Percentiles rank a stretch among this genome's conserved stretches.
Evolutionary conservation across 2,329 filamentous ascomycete genomes (phyloP).

Genomic region (Cordyceps fumosorosea): DNA sequence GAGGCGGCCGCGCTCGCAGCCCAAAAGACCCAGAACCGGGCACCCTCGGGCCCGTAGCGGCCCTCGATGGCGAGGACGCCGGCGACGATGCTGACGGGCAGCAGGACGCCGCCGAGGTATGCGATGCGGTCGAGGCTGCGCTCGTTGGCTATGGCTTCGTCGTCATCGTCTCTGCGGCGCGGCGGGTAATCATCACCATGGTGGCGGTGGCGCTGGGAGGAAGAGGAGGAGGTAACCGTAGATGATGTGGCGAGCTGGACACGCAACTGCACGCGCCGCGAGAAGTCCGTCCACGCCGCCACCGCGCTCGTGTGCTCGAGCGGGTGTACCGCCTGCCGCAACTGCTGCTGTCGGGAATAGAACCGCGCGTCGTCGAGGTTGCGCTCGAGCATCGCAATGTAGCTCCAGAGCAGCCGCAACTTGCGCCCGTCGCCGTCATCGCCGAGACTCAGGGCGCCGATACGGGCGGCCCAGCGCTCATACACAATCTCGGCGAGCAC

Average conservation of each 20-base stretch:
- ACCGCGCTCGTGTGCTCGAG: neutral
- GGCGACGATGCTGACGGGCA: conserved; percentile 42
- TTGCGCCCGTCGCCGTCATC: neutral
- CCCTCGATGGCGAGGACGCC: conserved; percentile 42
- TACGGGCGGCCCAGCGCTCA: conserved; percentile 21
- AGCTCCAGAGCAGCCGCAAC: conserved; percentile 15
- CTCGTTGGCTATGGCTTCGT: conserved; percentile 25
- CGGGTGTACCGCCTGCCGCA: neutral
- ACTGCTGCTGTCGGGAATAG: too few relatives aligned
- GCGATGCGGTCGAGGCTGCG: conserved; percentile 40
- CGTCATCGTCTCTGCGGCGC: neutral
- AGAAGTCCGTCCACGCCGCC: neutral
- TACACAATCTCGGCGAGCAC: conserved; percentile 11
- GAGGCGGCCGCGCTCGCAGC: conserved; percentile 33
- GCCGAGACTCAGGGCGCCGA: conserved; percentile 16
- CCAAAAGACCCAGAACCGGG: conserved; percentile 45
- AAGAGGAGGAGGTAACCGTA: neutral
- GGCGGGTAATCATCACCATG: neutral
- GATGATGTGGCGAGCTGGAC: conserved; percentile 12
- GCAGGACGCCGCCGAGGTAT: conserved; percentile 43
- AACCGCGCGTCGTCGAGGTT: conserved; percentile 20
- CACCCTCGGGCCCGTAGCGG: conserved; percentile 34
- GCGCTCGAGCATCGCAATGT: conserved; percentile 20
- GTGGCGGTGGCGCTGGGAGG: neutral
- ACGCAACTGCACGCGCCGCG: conserved; percentile 12